Evolutionary conservation across 106 monocot species (phyloP).

Genomic region (Dendrobium chrysotoxum): DNA sequence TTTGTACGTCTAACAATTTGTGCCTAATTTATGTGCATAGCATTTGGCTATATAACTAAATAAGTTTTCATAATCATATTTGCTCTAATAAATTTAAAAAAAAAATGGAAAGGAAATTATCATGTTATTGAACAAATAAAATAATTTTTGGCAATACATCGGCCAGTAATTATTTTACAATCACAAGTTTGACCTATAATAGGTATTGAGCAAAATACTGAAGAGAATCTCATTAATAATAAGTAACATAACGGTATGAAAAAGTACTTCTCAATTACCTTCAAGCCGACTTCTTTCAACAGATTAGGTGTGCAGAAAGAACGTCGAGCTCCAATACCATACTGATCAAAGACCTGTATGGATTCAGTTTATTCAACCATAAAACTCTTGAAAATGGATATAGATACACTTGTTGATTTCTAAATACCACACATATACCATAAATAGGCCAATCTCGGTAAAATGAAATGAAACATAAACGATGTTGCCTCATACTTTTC

Average conservation of each 20-base stretch:
- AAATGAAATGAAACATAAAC: not conserved
- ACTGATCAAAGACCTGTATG: constrained; percentile 58
- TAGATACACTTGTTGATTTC: not conserved
- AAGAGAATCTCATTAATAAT: not conserved
- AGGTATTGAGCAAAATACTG: not conserved
- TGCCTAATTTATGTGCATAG: not conserved
- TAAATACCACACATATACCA: not conserved
- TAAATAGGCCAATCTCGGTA: not conserved
- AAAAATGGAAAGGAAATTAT: not conserved
- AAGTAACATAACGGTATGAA: not conserved
- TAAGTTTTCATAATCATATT: not conserved
- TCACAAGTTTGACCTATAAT: not conserved
- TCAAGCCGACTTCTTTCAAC: constrained; percentile 45
- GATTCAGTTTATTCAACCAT: not conserved
- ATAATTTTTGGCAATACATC: not conserved
- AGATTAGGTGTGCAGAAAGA: constrained; percentile 46
- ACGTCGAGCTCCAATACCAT: constrained; percentile 57
- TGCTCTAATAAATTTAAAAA: not conserved
- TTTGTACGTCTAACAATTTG: not conserved
- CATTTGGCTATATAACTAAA: not conserved
- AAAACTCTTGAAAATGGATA: not conserved
- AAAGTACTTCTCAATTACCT: constrained; percentile 23
- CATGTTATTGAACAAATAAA: not conserved
- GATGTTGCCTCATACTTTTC: not conserved
- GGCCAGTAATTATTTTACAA: not conserved